Percentiles rank a stretch among this genome's conserved stretches.
Conservation (phyloP, 2,329 filamentous ascomycete genomes). For the Gliomastix tumulicola region DNA sequence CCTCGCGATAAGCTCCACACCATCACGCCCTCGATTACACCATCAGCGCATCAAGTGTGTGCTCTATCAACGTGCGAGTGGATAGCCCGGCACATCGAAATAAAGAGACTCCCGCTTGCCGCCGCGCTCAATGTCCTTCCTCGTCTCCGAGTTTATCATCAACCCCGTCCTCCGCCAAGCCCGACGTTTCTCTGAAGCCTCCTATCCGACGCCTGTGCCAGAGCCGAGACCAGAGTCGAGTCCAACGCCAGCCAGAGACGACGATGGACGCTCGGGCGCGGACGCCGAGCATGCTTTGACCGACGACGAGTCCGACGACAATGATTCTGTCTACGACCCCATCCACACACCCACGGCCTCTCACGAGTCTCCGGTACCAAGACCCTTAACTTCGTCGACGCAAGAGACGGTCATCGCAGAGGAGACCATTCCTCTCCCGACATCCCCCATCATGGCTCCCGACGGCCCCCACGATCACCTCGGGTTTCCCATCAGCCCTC, state of each 20-base stretch:
- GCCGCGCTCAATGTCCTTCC: conserved; percentile 47
- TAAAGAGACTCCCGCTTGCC: too few species aligned
- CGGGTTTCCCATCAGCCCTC: conserved; percentile 18
- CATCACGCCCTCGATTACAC: too few species aligned
- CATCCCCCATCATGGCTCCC: conserved; percentile 10
- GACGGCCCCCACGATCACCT: conserved; percentile 21
- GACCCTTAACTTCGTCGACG: conserved; percentile 24
- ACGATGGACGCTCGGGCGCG: conserved; percentile 1
- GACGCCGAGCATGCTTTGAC: too few species aligned
- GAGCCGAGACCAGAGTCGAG: conserved; percentile 20
- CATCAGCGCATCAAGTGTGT: too few species aligned
- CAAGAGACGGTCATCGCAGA: conserved; percentile 24
- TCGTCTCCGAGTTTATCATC: conserved; percentile 59
- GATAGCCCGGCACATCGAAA: too few species aligned
- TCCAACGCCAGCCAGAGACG: conserved; percentile 4
- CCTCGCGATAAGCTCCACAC: not conserved
- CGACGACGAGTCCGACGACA: conserved; percentile 6
- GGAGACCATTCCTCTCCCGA: conserved; percentile 10
- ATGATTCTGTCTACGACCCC: conserved; percentile 9
- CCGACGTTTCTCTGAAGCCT: conserved; percentile 52
- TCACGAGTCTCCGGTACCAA: conserved; percentile 15
- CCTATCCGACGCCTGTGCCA: conserved; percentile 27
- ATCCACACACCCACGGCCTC: too few species aligned
- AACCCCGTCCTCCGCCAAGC: conserved; percentile 61
- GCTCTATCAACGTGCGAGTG: too few species aligned